Evolutionary conservation across 306 rosid species (phyloP), one percentile per base, ranked within the genome.

Genomic region (Trichosanthes truncata): DNA sequence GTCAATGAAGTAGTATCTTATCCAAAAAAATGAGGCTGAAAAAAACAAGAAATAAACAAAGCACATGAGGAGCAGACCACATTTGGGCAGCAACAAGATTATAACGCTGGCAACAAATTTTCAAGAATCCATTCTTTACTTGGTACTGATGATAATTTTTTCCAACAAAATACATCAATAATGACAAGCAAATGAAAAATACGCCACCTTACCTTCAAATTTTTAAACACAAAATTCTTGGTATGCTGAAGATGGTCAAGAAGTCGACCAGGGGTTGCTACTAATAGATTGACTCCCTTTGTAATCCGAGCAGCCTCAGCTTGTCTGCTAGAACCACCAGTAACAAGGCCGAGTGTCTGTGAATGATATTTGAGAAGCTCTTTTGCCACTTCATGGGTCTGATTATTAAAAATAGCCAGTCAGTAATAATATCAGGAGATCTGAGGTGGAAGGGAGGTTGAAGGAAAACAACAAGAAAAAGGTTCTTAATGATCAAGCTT

Each of bases 241-340:
- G 99, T 95, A 78, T 89, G 86, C 83, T 91, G 95, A 60, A 95
- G 96, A 85, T 95, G 99, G 71, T 95, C 99, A 56, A 95, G 93
- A 78, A 95, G 97, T 14, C 99, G 97, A 29, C 99, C 99, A 35
- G 99, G 97, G 4, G 99, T 95, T 12, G 93, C 99, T 43, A 95
- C 92, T 85, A 95, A 85, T 18, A 95, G 78, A 85, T 95, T 95
- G 12, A 86, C 97, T 63, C 99, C 99, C 78, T 90, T 93, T 25
- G 86, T 88, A 78, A 95, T 79, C 15, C 97, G 93, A 35, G 91
- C 99, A 21, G 97, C 97, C 85, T 95, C 97, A 23, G 90, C 89
- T 86, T 88, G 91, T 80, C 99, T 86, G 76, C 91, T 91, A 0
- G 93, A 79, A 85, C 97, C 99, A 43, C 99, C 97, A 61, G 91